phyloP scores from a whole-genome alignment of 495 filamentous ascomycete genomes.

The Aspergillus sclerotioniger region DNA sequence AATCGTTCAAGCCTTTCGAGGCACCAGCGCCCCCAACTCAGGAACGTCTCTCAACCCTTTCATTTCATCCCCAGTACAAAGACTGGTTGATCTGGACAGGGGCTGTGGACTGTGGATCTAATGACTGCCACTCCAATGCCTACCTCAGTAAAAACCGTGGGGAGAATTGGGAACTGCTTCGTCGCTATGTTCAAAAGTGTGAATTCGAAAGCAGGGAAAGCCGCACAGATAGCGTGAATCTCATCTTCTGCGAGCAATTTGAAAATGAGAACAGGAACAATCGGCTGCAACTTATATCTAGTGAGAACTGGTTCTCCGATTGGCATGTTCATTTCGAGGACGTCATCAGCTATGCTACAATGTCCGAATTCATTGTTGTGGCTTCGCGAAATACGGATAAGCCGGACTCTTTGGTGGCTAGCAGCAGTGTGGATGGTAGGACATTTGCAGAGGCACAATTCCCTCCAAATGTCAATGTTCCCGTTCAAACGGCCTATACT shows the following conservation, averaged over 20 bases:
- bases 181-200: constrained; percentile 70
- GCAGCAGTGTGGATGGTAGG: constrained; percentile 78
- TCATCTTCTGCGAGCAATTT: constrained; percentile 80
- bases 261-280: constrained; percentile 57
- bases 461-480: constrained; percentile 74
- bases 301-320: constrained; percentile 70
- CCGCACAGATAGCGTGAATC: constrained; percentile 56
- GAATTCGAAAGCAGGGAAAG: constrained; percentile 73
- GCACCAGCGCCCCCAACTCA: constrained; percentile 45
- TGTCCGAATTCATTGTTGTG: constrained; percentile 93
- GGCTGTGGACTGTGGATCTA: constrained; percentile 51
- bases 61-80: constrained; percentile 76
- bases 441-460: constrained; percentile 82
- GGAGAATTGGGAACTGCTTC: constrained; percentile 66
- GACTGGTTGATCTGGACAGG: constrained; percentile 94
- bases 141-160: constrained; percentile 73
- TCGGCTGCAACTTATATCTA: constrained; percentile 67
- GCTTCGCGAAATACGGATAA: constrained; percentile 65
- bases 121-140: constrained; percentile 65
- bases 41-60: constrained; percentile 49
- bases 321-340: constrained; percentile 57
- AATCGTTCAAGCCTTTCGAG: constrained; percentile 64
- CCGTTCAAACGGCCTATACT: constrained; percentile 78
- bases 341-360: constrained; percentile 83
- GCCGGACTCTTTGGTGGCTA: constrained; percentile 66